Evolutionary conservation across 2,329 filamentous ascomycete genomes (phyloP).

Genomic region (Dactylellina cionopaga): DNA sequence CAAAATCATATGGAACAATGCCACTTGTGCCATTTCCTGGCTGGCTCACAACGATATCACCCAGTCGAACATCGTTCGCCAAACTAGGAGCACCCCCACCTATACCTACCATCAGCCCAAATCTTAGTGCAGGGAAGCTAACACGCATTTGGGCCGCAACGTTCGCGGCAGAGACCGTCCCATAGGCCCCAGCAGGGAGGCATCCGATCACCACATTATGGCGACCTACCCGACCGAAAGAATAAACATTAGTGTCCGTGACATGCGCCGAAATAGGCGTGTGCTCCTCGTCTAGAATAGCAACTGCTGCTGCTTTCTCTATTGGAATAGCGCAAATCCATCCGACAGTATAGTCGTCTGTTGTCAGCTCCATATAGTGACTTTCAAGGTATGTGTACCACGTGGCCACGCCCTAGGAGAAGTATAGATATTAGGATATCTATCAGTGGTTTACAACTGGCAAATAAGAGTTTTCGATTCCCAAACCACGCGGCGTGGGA

Average conservation of each 20-base stretch:
- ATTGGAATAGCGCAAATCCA: conserved; percentile 54
- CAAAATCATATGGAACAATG: conserved; percentile 16
- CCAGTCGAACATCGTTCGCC: conserved; percentile 36
- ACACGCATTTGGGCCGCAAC: conserved; percentile 47
- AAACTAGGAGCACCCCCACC: conserved; percentile 52
- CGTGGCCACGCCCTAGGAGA: too few relatives aligned
- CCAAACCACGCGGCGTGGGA: too few relatives aligned
- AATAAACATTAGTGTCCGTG: conserved; percentile 42
- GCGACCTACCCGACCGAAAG: conserved; percentile 30
- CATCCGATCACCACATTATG: conserved; percentile 54
- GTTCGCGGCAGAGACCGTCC: conserved; percentile 38
- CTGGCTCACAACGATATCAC: conserved; percentile 39
- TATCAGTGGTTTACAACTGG: too few relatives aligned
- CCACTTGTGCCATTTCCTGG: not conserved
- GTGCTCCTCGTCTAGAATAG: conserved; percentile 45
- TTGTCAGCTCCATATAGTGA: not conserved
- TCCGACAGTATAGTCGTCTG: conserved; percentile 48
- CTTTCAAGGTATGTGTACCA: not conserved
- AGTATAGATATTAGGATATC: too few relatives aligned
- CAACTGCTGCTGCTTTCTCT: conserved; percentile 51
- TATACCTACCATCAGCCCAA: conserved; percentile 54
- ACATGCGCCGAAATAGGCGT: not conserved
- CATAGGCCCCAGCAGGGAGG: conserved; percentile 44
- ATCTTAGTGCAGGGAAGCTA: conserved; percentile 30
- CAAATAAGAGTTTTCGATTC: too few relatives aligned